Evolutionary conservation across 2,329 filamentous ascomycete genomes (phyloP).

Genomic region (Drechslera avenae): DNA sequence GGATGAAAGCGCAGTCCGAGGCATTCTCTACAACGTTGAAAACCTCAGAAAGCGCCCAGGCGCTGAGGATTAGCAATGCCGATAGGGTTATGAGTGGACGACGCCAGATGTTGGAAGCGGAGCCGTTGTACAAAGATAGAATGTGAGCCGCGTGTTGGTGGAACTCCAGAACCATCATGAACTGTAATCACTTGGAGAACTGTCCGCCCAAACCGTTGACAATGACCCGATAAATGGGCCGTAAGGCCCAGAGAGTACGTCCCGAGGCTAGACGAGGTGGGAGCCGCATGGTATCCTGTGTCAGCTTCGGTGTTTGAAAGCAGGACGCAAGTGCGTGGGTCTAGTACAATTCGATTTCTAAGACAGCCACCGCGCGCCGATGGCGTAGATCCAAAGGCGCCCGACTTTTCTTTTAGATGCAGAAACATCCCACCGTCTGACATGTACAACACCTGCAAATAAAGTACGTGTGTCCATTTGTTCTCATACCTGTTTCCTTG

Average conservation of each 20-base stretch:
- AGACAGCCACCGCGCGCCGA: constrained; percentile 26
- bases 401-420: constrained; percentile 16
- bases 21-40: constrained; percentile 54
- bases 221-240: constrained; percentile 1
- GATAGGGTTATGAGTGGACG: constrained; percentile 1
- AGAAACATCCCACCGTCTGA: constrained; percentile 17
- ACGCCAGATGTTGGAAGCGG: constrained; percentile 4
- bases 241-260: neutral
- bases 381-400: constrained; percentile 22
- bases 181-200: constrained; percentile 22
- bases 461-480: constrained; percentile 4
- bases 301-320: constrained; percentile 13
- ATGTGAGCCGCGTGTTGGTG: constrained; percentile 22
- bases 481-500: neutral
- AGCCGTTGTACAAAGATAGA: constrained; percentile 9
- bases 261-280: constrained; percentile 21
- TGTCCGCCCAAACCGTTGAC: constrained; percentile 2
- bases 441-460: constrained; percentile 10
- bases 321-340: constrained; percentile 15
- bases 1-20: constrained; percentile 49
- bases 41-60: constrained; percentile 57
- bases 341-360: constrained; percentile 32
- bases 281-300: constrained; percentile 11
- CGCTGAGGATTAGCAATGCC: constrained; percentile 37
- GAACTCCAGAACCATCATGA: constrained; percentile 20